A percentile compares a stretch with the other conserved stretches of the same genome.
phyloP scores from a whole-genome alignment of 2,329 filamentous ascomycete genomes.

The Penicillium crustosum region DNA sequence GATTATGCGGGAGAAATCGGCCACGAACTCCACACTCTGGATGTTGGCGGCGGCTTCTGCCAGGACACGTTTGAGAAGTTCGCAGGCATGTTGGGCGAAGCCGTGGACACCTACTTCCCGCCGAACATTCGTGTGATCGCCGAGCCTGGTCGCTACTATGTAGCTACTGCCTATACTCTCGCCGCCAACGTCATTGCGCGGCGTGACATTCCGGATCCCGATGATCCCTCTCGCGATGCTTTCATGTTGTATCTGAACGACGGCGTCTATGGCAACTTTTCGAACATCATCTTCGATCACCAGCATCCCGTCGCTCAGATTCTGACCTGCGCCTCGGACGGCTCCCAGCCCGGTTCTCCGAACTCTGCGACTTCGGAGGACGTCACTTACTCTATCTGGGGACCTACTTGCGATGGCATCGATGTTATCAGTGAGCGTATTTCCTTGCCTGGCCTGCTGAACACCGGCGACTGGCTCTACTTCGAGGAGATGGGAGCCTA shows the following conservation, averaged over 20 bases:
- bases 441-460: conserved; percentile 71
- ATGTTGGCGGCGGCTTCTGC: conserved; percentile 91
- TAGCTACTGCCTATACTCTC: conserved; percentile 87
- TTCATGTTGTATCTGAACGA: conserved; percentile 99
- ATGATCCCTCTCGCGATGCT: conserved; percentile 48
- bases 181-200: conserved; percentile 95
- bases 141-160: conserved; percentile 95
- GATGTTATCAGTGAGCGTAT: conserved; percentile 87
- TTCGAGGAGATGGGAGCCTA: conserved; percentile 99
- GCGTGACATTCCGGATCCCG: conserved; percentile 76
- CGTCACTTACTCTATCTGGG: conserved; percentile 94
- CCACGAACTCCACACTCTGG: conserved; percentile 79
- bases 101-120: conserved; percentile 86
- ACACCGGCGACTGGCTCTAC: conserved; percentile 97
- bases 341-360: conserved; percentile 57
- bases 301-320: conserved; percentile 86
- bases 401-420: conserved; percentile 95
- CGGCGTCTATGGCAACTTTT: conserved; percentile 97
- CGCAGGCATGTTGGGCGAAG: conserved; percentile 73
- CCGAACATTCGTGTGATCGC: conserved; percentile 82
- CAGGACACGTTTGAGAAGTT: conserved; percentile 90
- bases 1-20: conserved; percentile 76
- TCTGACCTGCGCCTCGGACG: conserved; percentile 63
- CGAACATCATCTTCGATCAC: conserved; percentile 98
- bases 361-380: conserved; percentile 44